phyloP scores from a whole-genome alignment of 257 asterid genomes.

The Thymus quinquecostatus region DNA sequence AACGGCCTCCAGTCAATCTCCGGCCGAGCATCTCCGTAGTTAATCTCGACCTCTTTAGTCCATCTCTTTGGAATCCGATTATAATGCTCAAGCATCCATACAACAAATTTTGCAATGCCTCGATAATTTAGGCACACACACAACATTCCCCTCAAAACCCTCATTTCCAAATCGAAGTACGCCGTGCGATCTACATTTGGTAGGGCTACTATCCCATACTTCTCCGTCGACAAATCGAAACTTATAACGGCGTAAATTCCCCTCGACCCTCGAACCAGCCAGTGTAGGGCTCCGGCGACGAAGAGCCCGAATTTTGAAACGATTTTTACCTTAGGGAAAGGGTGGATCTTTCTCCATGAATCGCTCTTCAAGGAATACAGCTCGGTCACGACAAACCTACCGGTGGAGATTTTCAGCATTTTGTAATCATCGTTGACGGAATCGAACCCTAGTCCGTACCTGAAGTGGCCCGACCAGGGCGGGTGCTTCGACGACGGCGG shows the following conservation, averaged over 20 bases:
- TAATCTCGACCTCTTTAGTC: neutral
- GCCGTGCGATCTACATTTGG: neutral
- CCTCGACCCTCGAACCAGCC: neutral
- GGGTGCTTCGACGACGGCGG: neutral
- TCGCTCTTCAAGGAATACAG: neutral
- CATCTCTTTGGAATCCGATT: neutral
- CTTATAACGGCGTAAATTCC: neutral
- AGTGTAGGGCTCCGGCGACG: neutral
- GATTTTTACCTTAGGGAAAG: neutral
- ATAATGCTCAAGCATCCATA: neutral
- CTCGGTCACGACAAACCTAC: neutral
- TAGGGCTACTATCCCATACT: neutral
- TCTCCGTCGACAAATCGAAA: neutral
- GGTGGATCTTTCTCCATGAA: neutral
- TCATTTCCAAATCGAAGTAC: neutral
- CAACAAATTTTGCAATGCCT: neutral
- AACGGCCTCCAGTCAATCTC: neutral
- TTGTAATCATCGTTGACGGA: neutral
- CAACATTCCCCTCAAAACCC: neutral
- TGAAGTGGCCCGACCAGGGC: neutral
- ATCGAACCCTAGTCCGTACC: neutral
- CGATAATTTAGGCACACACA: neutral
- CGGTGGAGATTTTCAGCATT: neutral
- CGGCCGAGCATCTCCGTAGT: neutral
- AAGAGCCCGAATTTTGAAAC: neutral